phyloP scores from a whole-genome alignment of 2,329 filamentous ascomycete genomes.

The Biscogniauxia sp. region DNA sequence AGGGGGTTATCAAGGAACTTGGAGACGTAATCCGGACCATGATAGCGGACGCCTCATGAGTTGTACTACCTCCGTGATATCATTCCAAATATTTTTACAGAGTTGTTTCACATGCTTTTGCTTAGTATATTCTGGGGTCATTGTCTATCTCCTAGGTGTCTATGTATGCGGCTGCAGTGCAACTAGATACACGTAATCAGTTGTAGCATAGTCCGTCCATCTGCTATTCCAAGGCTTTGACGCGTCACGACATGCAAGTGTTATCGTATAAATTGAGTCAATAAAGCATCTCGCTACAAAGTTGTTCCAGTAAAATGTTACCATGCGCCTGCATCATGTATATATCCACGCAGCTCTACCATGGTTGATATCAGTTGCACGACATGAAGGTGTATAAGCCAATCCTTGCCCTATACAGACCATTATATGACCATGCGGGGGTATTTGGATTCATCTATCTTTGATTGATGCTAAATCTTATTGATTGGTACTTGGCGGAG shows the following conservation, averaged over 20 bases:
- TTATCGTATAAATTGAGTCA: neutral
- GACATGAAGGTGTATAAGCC: neutral
- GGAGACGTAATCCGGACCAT: slow-evolving; percentile 41
- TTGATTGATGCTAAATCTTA: slow-evolving; percentile 24
- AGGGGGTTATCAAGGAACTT: slow-evolving; percentile 46
- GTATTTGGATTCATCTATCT: slow-evolving; percentile 21
- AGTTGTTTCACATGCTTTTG: neutral
- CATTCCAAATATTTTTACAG: neutral
- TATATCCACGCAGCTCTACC: neutral
- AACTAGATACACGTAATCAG: neutral
- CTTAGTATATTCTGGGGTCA: neutral
- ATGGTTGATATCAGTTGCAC: neutral
- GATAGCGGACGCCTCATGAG: slow-evolving; percentile 24
- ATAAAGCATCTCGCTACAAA: neutral
- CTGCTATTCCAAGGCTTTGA: neutral
- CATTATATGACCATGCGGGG: slow-evolving; percentile 16
- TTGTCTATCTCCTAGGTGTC: neutral
- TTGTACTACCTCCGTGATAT: slow-evolving; percentile 27
- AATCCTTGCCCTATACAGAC: neutral
- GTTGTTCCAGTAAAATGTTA: neutral
- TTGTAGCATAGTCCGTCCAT: neutral
- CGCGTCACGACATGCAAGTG: neutral
- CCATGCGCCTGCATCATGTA: neutral
- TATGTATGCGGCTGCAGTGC: neutral
- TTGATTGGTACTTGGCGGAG: slow-evolving; percentile 23